Base-by-base conservation (phyloP, 73 alveolate species). In the Paramecium caudatum region DNA sequence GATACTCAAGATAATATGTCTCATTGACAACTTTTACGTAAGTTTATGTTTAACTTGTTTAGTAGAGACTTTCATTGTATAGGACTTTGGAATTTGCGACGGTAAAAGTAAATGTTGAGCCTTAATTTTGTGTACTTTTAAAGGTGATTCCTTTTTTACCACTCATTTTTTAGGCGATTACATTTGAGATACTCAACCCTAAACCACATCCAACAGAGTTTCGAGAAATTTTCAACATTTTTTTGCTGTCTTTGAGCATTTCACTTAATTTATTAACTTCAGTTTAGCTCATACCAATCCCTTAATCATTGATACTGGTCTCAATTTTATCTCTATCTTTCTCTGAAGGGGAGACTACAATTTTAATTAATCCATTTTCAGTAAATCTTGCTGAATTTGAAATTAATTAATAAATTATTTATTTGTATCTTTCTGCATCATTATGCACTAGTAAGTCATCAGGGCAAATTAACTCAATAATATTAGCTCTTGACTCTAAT, bases 151-250 rank as follows among this genome's bases (percentile, higher is more conserved):
- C 88, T 17, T 39, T 74, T 74, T 74, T 74, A 39, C 88, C 88
- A 39, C 43, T 16, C 88, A 74, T 74, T 47, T 74, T 74, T 9
- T 17, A 19, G 16, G 32, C 88, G 9, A 74, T 74, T 8, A 34
- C 88, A 74, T 74, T 74, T n/a, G 88, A 74, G 8, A 74, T 74
- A 21, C 69, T 27, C 9, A 74, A 23, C 16, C 88, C 88, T 17
- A 74, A 45, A 13, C 88, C 88, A 74, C 69, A 74, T 19, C 88
- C 88, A 41, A 74, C 88, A 4, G 88, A 74, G 37, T 74, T 36
- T 3, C 16, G 19, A 37, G 88, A 74, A 0, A 74, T 43, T 19
- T 43, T 74, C 5, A 74, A 21, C 43, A 74, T 19, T 65, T 36
- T 74, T 45, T 21, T 74, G 21, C 19, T 45, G 32, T 74, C 88